These are phyloP conservation scores for Xylaria longipes DNA, from an alignment of 495 filamentous ascomycete species.

Conservation along the genomic window DNA sequence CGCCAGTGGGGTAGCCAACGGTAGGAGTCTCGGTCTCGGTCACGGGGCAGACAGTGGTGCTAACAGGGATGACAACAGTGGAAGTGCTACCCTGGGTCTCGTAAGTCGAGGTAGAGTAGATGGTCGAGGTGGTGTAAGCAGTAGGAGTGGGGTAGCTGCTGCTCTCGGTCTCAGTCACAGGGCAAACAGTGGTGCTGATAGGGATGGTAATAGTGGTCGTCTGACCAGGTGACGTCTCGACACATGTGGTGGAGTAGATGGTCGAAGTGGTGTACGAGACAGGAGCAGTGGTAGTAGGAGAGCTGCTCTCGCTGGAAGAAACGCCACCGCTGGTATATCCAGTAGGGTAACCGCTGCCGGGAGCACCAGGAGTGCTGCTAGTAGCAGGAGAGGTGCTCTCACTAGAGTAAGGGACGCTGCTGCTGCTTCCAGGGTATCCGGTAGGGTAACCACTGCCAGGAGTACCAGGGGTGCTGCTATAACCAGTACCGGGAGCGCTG, in stretches of 20 bases:
- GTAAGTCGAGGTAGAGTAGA: constrained; percentile 59
- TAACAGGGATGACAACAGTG: constrained; percentile 44
- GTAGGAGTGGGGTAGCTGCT: constrained; percentile 15
- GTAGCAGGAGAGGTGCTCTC: not conserved
- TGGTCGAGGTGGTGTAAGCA: constrained; percentile 28
- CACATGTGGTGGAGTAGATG: constrained; percentile 35
- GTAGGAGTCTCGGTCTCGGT: constrained; percentile 27
- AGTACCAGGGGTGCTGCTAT: not conserved
- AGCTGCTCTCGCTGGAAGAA: not conserved
- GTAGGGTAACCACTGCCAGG: constrained; percentile 16
- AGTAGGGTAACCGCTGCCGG: constrained; percentile 14
- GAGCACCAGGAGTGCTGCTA: constrained; percentile 2
- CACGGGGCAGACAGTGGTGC: constrained; percentile 43
- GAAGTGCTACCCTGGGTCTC: constrained; percentile 52
- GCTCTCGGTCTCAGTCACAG: constrained; percentile 23
- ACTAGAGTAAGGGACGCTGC: not conserved
- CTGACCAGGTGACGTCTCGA: constrained; percentile 23
- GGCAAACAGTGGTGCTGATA: constrained; percentile 24
- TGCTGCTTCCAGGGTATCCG: not conserved
- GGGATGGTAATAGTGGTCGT: constrained; percentile 28
- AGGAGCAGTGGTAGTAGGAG: constrained; percentile 20
- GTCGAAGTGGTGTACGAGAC: constrained; percentile 35
- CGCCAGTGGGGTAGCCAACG: constrained; percentile 8
- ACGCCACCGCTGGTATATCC: not conserved
- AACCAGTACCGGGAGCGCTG: not conserved